Evolutionary conservation across 495 filamentous ascomycete genomes (phyloP).

Genomic region (Talaromyces adpressus): DNA sequence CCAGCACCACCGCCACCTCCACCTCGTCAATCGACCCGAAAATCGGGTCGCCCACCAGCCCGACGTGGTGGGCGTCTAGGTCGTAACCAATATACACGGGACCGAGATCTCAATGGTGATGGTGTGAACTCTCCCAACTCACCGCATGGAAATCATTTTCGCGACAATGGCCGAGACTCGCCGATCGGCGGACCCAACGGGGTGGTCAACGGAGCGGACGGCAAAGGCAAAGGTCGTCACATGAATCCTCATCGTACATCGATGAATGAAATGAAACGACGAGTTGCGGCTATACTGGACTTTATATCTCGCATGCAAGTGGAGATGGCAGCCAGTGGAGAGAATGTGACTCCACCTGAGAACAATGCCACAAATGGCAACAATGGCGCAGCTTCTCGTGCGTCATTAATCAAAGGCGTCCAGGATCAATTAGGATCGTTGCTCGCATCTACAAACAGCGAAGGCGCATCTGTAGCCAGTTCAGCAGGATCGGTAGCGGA

Average conservation of each 20-base stretch:
- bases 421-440: slow-evolving; percentile 29
- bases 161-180: slow-evolving; percentile 45
- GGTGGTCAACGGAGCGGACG: slow-evolving; percentile 36
- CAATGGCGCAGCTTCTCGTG: slow-evolving; percentile 19
- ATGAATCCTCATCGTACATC: slow-evolving; percentile 56
- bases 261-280: slow-evolving; percentile 87
- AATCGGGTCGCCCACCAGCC: slow-evolving; percentile 59
- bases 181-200: slow-evolving; percentile 29
- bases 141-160: slow-evolving; percentile 59
- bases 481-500: slow-evolving; percentile 23
- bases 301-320: slow-evolving; percentile 88
- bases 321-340: slow-evolving; percentile 61
- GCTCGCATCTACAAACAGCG: slow-evolving; percentile 18
- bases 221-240: slow-evolving; percentile 49
- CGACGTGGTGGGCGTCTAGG: slow-evolving; percentile 61
- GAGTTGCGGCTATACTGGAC: slow-evolving; percentile 75
- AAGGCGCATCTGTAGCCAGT: slow-evolving; percentile 12
- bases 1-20: slow-evolving; percentile 17
- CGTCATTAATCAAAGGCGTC: slow-evolving; percentile 24
- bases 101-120: slow-evolving; percentile 56
- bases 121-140: slow-evolving; percentile 37
- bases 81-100: slow-evolving; percentile 81
- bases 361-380: slow-evolving; percentile 24
- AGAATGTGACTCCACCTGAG: slow-evolving; percentile 31
- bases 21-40: slow-evolving; percentile 49